A percentile compares a stretch with the other conserved stretches of the same genome.
Evolutionary conservation across 2,329 filamentous ascomycete genomes (phyloP).

Genomic region (Calonectria honghensis): DNA sequence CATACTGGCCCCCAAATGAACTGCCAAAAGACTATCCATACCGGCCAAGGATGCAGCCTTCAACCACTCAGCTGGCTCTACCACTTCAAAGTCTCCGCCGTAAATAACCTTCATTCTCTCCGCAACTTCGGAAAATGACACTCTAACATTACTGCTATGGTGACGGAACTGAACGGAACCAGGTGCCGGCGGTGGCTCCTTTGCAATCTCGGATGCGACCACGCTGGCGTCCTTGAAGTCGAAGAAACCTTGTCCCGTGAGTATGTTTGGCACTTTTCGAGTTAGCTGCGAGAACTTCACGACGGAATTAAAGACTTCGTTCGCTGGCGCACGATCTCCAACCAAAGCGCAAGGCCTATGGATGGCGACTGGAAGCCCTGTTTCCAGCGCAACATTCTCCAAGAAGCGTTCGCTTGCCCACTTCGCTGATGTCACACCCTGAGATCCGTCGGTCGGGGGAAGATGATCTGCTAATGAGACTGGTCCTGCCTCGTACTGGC

Average conservation of each 20-base stretch:
- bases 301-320: slow-evolving; percentile 2
- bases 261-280: not conserved
- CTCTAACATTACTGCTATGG: not conserved
- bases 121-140: not conserved
- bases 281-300: not conserved
- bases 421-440: slow-evolving; percentile 3
- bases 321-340: not conserved
- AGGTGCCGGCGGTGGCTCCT: not conserved
- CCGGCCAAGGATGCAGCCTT: not conserved
- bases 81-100: not conserved
- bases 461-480: not conserved
- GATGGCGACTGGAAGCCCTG: not conserved
- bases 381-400: not conserved
- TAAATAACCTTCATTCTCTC: not conserved
- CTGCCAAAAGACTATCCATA: not conserved
- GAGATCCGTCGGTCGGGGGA: not conserved
- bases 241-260: not conserved
- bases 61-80: not conserved
- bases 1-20: slow-evolving; percentile 2
- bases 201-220: not conserved
- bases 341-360: not conserved
- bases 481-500: not conserved
- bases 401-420: not conserved
- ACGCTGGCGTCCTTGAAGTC: not conserved
- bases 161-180: not conserved